phyloP scores from a whole-genome alignment of 2,329 filamentous ascomycete species.

The Aspergillus uvarum region DNA sequence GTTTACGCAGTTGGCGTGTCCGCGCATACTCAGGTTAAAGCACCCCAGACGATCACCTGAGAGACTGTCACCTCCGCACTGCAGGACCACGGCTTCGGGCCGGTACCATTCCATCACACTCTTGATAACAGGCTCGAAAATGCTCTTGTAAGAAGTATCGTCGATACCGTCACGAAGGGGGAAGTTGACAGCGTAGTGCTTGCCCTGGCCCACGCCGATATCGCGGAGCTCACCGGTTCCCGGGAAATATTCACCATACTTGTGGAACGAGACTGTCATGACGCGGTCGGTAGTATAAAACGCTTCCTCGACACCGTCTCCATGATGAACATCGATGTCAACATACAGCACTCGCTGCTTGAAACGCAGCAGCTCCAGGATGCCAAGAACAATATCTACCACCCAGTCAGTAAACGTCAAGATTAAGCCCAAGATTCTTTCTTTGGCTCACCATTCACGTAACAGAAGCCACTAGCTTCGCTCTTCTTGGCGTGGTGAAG shows the following conservation, averaged over 20 bases:
- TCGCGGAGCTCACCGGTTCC: constrained; percentile 68
- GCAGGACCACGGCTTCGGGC: constrained; percentile 66
- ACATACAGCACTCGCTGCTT: constrained; percentile 66
- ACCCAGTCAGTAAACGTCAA: constrained; percentile 15
- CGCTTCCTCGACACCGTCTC: constrained; percentile 68
- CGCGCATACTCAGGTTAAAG: constrained; percentile 70
- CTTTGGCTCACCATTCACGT: constrained; percentile 70
- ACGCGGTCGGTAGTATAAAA: constrained; percentile 71
- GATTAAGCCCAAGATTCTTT: not conserved
- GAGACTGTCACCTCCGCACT: constrained; percentile 67
- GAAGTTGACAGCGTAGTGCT: constrained; percentile 69
- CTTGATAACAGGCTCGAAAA: constrained; percentile 67
- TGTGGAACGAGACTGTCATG: constrained; percentile 72
- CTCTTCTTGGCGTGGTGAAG: constrained; percentile 95
- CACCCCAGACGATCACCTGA: constrained; percentile 67
- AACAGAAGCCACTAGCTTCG: constrained; percentile 95
- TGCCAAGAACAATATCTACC: constrained; percentile 64
- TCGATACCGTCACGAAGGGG: constrained; percentile 69
- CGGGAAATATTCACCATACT: constrained; percentile 71
- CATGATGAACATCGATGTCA: constrained; percentile 67
- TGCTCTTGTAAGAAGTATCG: constrained; percentile 65
- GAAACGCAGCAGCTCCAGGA: constrained; percentile 63
- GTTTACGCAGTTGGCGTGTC: constrained; percentile 68
- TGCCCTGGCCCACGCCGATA: constrained; percentile 66
- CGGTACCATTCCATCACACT: constrained; percentile 69